Conservation (phyloP, 345 rosid species). For the Mallotus nudiflorus region DNA sequence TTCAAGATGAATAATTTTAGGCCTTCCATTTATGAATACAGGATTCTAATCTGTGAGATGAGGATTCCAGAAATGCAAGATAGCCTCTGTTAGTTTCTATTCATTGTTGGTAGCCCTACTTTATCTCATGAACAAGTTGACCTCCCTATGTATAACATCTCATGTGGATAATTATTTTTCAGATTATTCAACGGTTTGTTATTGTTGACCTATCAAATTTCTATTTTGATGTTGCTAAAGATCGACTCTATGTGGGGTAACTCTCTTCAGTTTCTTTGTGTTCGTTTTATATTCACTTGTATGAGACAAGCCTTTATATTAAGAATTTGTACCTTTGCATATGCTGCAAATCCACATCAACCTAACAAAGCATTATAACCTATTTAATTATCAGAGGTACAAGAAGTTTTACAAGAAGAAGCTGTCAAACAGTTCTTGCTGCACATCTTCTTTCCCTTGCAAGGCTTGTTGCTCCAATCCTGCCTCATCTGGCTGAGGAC, state of each 20-base stretch:
- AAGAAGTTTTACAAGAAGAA: constrained; percentile 74
- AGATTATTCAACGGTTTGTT: constrained; percentile 82
- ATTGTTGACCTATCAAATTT: constrained; percentile 91
- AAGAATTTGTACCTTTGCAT: neutral
- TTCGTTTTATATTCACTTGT: neutral
- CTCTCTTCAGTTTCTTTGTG: constrained; percentile 14
- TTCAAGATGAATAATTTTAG: neutral
- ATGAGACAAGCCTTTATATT: neutral
- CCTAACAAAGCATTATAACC: neutral
- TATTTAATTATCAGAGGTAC: constrained; percentile 61
- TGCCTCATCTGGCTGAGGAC: constrained; percentile 97
- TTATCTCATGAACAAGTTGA: constrained; percentile 2
- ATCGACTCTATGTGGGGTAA: constrained; percentile 97
- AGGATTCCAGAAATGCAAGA: neutral
- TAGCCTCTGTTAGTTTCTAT: neutral
- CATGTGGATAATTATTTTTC: constrained; percentile 28
- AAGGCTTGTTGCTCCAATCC: constrained; percentile 79
- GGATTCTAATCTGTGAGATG: too few species aligned
- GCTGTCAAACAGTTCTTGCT: constrained; percentile 94
- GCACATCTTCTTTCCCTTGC: constrained; percentile 77
- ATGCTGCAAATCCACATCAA: neutral
- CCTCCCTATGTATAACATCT: neutral
- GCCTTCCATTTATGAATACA: too few species aligned
- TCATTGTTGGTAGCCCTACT: neutral
- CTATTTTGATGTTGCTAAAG: constrained; percentile 94